Base-by-base conservation (phyloP, 495 filamentous ascomycete species). In the Penicillium bovifimosum region DNA sequence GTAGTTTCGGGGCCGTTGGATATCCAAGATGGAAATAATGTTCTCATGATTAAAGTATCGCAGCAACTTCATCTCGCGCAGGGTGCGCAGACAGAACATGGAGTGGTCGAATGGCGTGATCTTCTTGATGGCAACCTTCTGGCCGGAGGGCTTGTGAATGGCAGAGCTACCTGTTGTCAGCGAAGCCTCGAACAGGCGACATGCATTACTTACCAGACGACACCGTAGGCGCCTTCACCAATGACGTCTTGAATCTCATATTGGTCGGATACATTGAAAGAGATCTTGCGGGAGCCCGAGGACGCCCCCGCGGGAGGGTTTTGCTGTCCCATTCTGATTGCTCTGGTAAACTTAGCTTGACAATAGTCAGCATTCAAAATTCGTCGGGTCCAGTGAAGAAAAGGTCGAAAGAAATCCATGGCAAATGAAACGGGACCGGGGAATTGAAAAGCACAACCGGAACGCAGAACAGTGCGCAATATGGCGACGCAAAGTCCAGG, bases 21-120 rank as follows among this genome's bases (percentile, higher is more conserved):
- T 97, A 71, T 99, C 95, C 44, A 99, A 79, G 61, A 99, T 99
- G 32, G 91, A 96, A 65, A 99, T 99, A 73, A 99, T 97, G 72
- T 99, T 99, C 73, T 99, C 95, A 66, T 99, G 95, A 74, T 99
- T 99, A 80, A 99, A 99, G 73, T 99, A 97, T 59, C 95, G 83
- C 58, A 99, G 77, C 49, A 99, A 79, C 81, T 99, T 99, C 95
- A 99, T 99, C 74, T 99, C 95, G 64, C 95, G 90, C 57, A 99
- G 76, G 6, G 95, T 99, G 63, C 95, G 81, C 60, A 99, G 75
- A 68, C 93, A 97, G 79, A 98, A 98, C 92, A 96, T 97, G 62
- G 90, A 96, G 66, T 97, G 92, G 59, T 98, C 93, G 73, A 97
- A 97, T 0, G 93, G 95, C 1, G 91, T 96, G 62, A 99, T 99